Percentiles rank a stretch among this genome's conserved stretches.
These are phyloP conservation scores for Pythium sukuiense DNA, from an alignment of 352 stramenopile genomes.

Conservation along the genomic window DNA sequence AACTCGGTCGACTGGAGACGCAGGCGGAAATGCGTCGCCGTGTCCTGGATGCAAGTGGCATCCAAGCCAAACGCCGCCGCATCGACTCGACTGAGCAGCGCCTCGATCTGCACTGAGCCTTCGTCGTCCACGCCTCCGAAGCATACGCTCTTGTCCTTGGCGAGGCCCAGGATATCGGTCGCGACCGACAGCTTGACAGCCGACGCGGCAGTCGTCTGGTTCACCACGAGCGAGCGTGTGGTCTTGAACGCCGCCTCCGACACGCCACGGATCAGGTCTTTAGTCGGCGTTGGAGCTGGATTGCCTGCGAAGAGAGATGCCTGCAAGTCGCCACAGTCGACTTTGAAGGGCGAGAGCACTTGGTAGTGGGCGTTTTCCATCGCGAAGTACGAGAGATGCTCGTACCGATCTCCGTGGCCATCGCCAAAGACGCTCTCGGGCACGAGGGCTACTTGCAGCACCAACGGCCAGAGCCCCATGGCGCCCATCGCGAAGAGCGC, in stretches of 20 bases:
- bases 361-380: conserved; percentile 44
- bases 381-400: conserved; percentile 30
- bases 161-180: too few relatives aligned
- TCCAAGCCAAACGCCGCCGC: conserved; percentile 30
- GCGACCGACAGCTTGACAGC: too few relatives aligned
- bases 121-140: conserved; percentile 39
- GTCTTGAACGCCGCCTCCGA: too few relatives aligned
- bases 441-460: conserved; percentile 30
- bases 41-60: conserved; percentile 24
- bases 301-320: conserved; percentile 11
- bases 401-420: conserved; percentile 44
- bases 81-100: conserved; percentile 32
- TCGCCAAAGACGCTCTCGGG: conserved; percentile 42
- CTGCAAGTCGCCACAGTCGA: conserved; percentile 33
- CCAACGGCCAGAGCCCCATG: conserved; percentile 40
- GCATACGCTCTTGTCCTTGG: conserved; percentile 24
- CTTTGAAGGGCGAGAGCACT: conserved; percentile 25
- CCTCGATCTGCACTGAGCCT: conserved; percentile 38
- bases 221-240: too few relatives aligned
- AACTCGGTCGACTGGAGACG: conserved; percentile 37
- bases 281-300: conserved; percentile 9
- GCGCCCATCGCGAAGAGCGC: conserved; percentile 33
- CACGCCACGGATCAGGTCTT: too few relatives aligned
- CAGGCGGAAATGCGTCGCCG: conserved; percentile 30
- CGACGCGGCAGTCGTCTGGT: too few relatives aligned